A percentile compares a stretch with the other conserved stretches of the same genome.
phyloP scores from a whole-genome alignment of 1,284 basidiomycete genomes.

The Thecaphora frezii region DNA sequence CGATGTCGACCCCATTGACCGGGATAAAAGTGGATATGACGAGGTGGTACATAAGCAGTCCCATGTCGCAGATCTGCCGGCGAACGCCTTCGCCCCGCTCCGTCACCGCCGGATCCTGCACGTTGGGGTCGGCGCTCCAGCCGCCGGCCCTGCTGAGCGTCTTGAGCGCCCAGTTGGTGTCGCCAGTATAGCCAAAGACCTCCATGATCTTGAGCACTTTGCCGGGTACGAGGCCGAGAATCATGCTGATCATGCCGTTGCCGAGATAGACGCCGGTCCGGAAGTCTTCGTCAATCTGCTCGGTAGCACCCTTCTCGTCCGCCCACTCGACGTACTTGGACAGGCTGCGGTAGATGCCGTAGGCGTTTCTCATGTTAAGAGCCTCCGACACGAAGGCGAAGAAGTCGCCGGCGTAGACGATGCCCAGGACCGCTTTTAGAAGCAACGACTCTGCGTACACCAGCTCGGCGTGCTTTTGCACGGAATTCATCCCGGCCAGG shows the following conservation, averaged over 20 bases:
- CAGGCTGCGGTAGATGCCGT: slow-evolving; percentile 56
- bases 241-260: slow-evolving; percentile 56
- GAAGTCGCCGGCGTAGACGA: slow-evolving; percentile 56
- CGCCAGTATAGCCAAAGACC: slow-evolving; percentile 56
- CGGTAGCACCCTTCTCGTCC: slow-evolving; percentile 24
- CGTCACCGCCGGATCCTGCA: slow-evolving; percentile 31
- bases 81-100: slow-evolving; percentile 41
- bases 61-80: slow-evolving; percentile 53
- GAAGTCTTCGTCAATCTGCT: slow-evolving; percentile 53
- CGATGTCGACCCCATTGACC: slow-evolving; percentile 54
- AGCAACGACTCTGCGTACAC: slow-evolving; percentile 52
- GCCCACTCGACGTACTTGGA: slow-evolving; percentile 56
- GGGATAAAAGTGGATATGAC: slow-evolving; percentile 58
- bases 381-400: slow-evolving; percentile 56
- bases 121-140: slow-evolving; percentile 35
- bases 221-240: slow-evolving; percentile 54
- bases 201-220: slow-evolving; percentile 59
- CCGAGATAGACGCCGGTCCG: slow-evolving; percentile 56
- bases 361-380: slow-evolving; percentile 56
- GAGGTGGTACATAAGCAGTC: slow-evolving; percentile 53
- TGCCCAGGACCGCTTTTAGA: slow-evolving; percentile 56
- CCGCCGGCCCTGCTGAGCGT: slow-evolving; percentile 46
- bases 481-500: slow-evolving; percentile 47
- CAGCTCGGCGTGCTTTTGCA: slow-evolving; percentile 56
- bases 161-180: slow-evolving; percentile 44